phyloP scores from a whole-genome alignment of 2,329 filamentous ascomycete species.

The Colletotrichum sp. region DNA sequence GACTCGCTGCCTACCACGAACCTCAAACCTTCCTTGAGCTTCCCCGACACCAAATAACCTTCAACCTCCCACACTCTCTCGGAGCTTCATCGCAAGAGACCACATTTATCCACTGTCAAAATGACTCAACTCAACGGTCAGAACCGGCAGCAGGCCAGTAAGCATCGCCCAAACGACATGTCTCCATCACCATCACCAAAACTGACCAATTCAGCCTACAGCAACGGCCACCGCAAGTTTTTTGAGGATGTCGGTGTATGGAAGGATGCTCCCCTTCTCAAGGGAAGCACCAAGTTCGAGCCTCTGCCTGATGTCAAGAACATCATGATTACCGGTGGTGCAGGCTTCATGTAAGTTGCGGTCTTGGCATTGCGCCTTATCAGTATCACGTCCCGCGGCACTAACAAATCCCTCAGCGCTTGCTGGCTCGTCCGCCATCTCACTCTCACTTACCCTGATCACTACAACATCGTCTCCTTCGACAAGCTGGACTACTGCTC shows the following conservation, averaged over 20 bases:
- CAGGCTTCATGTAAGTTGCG: conserved; percentile 78
- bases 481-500: conserved; percentile 87
- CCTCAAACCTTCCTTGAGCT: conserved; percentile 2
- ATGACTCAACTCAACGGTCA: conserved; percentile 13
- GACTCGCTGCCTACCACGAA: conserved; percentile 1
- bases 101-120: not conserved
- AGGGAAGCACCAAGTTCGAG: conserved; percentile 72
- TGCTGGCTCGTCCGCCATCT: conserved; percentile 86
- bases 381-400: not conserved
- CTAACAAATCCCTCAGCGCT: conserved; percentile 55
- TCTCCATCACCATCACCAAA: not conserved
- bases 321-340: conserved; percentile 84
- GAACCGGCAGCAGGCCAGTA: conserved; percentile 5
- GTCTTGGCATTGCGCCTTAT: not conserved
- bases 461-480: conserved; percentile 82
- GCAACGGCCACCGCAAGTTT: conserved; percentile 42
- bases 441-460: conserved; percentile 71
- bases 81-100: not conserved
- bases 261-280: conserved; percentile 74
- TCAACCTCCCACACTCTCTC: not conserved
- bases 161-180: not conserved
- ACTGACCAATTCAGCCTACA: conserved; percentile 22
- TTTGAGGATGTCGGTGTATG: conserved; percentile 69
- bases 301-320: conserved; percentile 74
- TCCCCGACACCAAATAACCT: not conserved